phyloP scores from a whole-genome alignment of 805 yeast species.

The Metschnikowia corniflorae region DNA sequence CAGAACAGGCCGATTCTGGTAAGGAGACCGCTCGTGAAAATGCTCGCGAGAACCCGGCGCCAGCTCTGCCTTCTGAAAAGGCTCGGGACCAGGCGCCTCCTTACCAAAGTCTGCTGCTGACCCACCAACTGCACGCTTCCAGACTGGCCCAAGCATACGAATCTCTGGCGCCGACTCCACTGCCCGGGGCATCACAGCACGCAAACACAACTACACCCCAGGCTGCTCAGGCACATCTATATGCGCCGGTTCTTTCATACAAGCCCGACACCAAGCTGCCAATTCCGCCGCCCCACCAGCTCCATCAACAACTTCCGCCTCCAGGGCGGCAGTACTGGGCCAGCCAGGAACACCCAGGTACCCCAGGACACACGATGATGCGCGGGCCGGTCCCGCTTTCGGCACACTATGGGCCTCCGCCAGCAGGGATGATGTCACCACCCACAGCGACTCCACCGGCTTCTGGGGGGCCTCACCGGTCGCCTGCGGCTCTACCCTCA shows the following conservation, averaged over 20 bases:
- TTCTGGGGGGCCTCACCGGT: conserved; percentile 15
- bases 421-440: conserved; percentile 15
- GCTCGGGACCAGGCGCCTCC: too few species aligned
- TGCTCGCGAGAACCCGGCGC: too few species aligned
- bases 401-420: conserved; percentile 16
- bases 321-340: conserved; percentile 27
- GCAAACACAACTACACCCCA: conserved; percentile 6
- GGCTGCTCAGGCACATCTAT: conserved; percentile 7
- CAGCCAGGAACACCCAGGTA: conserved; percentile 16
- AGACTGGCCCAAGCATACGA: conserved; percentile 3
- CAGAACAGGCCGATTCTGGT: too few species aligned
- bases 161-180: conserved; percentile 4
- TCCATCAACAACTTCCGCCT: too few species aligned
- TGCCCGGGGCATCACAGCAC: conserved; percentile 10
- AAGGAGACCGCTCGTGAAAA: too few species aligned
- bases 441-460: conserved; percentile 10
- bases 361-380: conserved; percentile 21
- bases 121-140: too few species aligned
- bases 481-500: conserved; percentile 14
- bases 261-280: conserved; percentile 20
- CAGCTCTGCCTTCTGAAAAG: too few species aligned
- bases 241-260: conserved; percentile 10
- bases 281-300: conserved; percentile 20
- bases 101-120: too few species aligned
- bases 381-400: conserved; percentile 15